Evolutionary conservation across 306 rosid genomes (phyloP).

Genomic region (Begonia peltatifolia): DNA sequence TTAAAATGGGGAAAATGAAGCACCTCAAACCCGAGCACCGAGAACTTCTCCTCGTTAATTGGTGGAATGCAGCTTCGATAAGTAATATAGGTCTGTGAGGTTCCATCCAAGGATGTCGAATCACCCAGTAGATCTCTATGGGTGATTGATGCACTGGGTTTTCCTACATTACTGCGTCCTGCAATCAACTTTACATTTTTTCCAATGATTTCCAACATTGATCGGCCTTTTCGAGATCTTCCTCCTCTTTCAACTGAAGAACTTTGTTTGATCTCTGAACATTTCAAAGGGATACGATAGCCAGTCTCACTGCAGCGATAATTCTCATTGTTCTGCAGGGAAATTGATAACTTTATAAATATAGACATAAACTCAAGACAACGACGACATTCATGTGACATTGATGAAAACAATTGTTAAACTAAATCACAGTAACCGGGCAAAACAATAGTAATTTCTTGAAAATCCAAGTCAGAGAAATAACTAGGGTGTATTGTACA

Average conservation of each 20-base stretch:
- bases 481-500: no score
- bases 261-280: slow-evolving; percentile 41
- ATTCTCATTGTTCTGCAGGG: slow-evolving; percentile 43
- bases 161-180: slow-evolving; percentile 18
- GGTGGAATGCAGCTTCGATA: slow-evolving; percentile 78
- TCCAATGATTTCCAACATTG: slow-evolving; percentile 29
- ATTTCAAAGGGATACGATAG: slow-evolving; percentile 80
- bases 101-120: slow-evolving; percentile 21
- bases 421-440: no score
- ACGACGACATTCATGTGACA: no score
- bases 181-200: slow-evolving; percentile 12
- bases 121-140: slow-evolving; percentile 39
- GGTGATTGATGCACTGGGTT: slow-evolving; percentile 12
- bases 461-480: no score
- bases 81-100: slow-evolving; percentile 45
- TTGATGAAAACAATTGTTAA: no score
- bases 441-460: no score
- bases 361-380: neutral
- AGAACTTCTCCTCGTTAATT: slow-evolving; percentile 57
- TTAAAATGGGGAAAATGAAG: neutral
- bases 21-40: slow-evolving; percentile 80
- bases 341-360: slow-evolving; percentile 1
- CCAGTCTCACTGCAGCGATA: slow-evolving; percentile 94
- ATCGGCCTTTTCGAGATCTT: slow-evolving; percentile 21
- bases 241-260: slow-evolving; percentile 16